Conservation (phyloP, 2,329 filamentous ascomycete species). For the Colletotrichum theobromicola region DNA sequence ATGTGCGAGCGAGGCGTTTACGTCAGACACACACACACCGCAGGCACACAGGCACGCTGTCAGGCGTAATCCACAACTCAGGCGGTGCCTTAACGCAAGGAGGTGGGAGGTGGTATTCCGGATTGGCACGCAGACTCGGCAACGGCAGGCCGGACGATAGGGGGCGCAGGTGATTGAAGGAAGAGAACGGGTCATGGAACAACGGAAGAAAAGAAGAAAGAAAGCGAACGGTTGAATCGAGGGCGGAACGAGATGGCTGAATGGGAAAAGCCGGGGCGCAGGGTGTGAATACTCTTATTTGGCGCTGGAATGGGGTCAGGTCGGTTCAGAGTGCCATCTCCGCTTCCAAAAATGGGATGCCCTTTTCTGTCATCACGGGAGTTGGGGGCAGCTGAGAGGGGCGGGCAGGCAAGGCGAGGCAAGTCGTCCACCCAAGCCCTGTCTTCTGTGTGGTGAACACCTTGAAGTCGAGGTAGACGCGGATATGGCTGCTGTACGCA, state of each 20-base stretch:
- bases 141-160: background rate
- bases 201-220: background rate
- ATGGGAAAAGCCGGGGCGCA: slow-evolving; percentile 14
- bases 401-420: background rate
- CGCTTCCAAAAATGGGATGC: slow-evolving; percentile 12
- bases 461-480: background rate
- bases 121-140: background rate
- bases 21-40: background rate
- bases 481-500: slow-evolving; percentile 3
- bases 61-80: background rate
- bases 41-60: background rate
- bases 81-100: background rate
- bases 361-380: background rate
- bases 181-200: background rate
- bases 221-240: background rate
- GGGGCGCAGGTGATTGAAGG: background rate
- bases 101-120: background rate
- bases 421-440: background rate
- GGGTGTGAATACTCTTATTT: slow-evolving; percentile 1
- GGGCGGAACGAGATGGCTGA: slow-evolving; percentile 7
- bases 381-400: background rate
- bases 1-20: slow-evolving; percentile 5
- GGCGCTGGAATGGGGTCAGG: slow-evolving; percentile 14
- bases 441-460: background rate
- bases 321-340: slow-evolving; percentile 3